Evolutionary conservation across 192 early-diverging fungal genomes (phyloP).

Genomic region (Entomortierella lignicola): DNA sequence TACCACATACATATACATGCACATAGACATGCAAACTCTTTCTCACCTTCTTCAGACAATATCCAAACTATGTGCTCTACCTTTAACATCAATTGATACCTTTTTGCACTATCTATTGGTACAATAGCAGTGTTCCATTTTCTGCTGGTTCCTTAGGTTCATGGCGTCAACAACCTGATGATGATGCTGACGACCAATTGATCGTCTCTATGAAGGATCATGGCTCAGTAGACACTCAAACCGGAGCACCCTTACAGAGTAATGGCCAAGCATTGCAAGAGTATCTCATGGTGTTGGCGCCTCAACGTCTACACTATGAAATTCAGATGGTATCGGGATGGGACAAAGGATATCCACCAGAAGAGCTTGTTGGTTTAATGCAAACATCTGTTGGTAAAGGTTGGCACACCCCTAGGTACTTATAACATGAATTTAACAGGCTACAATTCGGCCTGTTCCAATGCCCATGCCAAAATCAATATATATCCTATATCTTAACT

Average conservation of each 20-base stretch:
- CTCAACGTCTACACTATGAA: conserved; percentile 46
- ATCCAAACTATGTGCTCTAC: neutral
- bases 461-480: too few species aligned
- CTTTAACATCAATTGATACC: neutral
- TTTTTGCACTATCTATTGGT: too few species aligned
- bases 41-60: too few species aligned
- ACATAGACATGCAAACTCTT: too few species aligned
- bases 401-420: conserved; percentile 63
- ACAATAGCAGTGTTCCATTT: conserved; percentile 25
- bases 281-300: conserved; percentile 48
- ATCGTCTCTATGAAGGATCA: conserved; percentile 35
- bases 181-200: conserved; percentile 30
- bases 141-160: conserved; percentile 41
- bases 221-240: conserved; percentile 4
- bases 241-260: conserved; percentile 29
- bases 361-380: conserved; percentile 54
- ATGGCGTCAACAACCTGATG: conserved; percentile 22
- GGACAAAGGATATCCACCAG: conserved; percentile 57
- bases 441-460: too few species aligned
- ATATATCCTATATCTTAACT: conserved; percentile 53
- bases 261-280: conserved; percentile 43
- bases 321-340: conserved; percentile 56
- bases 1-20: too few species aligned
- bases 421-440: neutral
- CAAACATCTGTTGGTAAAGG: conserved; percentile 53